Evolutionary conservation across 768 basidiomycete species (phyloP), one percentile per base, ranked within the genome.

Genomic region (Mrakia blollopis): DNA sequence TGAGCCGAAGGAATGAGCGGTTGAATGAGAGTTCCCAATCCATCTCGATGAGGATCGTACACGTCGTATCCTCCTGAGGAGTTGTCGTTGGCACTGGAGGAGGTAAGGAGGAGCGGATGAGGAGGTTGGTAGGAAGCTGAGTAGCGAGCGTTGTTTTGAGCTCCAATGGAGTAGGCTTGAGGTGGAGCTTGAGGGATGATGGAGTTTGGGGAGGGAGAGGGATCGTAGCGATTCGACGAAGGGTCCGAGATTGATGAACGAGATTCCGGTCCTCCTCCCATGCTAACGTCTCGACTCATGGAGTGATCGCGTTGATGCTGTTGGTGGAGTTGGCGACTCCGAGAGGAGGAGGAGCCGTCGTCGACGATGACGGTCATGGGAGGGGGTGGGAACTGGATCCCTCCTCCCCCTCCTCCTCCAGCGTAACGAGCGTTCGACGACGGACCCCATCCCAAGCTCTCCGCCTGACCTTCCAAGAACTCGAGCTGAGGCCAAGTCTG

Each of bases 401-500:
- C 25, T 37, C 47, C 47, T 50, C 44, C 44, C 14, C 44, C 44
- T 47, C 47, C 61, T 30, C 47, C 35, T 50, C 54, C 61, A 57
- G 61, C 32, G 11, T 54, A 61, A 30, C 67, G 25, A 30, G n/a
- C 52, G 68, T 52, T 39, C 28, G 30, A 30, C 50, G 35, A 54
- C 35, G 71, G 47, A 23, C 65, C 67, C 76, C 76, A 77, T 1
- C 72, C 72, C 14, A 77, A 37, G n/a, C n/a, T 61, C 37, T 72
- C 76, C 25, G 76, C 76, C 50, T 71, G 75, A 30, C 61, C 76
- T 37, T 78, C 77, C 32, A 78, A 54, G 72, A 60, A 75, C 35
- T 74, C 77, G 41, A 78, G 67, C 30, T 78, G 73, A 1, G 75
- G 75, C 77, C 77, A 78, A 4, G 73, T 61, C 67, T 78, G 72